Conservation (phyloP, 1,284 basidiomycete species). For the Heterobasidion annosum region DNA sequence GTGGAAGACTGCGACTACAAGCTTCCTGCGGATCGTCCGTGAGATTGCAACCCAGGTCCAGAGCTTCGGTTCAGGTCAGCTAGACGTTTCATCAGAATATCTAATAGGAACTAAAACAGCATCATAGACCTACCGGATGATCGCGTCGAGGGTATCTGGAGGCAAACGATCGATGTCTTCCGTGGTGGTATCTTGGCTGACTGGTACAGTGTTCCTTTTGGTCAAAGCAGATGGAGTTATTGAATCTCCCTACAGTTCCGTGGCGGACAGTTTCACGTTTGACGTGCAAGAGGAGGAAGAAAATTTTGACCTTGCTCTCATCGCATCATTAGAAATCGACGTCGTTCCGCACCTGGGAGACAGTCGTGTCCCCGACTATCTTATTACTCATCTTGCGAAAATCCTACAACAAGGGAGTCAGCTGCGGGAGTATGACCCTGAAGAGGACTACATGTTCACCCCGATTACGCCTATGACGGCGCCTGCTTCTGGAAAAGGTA, state of each 20-base stretch:
- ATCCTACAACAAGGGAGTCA: constrained; percentile 71
- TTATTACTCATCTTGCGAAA: constrained; percentile 64
- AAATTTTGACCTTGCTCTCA: constrained; percentile 79
- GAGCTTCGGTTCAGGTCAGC: constrained; percentile 28
- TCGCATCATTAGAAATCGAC: constrained; percentile 71
- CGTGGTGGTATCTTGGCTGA: constrained; percentile 78
- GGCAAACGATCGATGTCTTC: constrained; percentile 79
- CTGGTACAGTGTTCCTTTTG: constrained; percentile 40
- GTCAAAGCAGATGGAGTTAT: background rate
- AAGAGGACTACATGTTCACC: constrained; percentile 14
- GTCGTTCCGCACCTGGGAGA: constrained; percentile 73
- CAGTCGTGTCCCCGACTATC: constrained; percentile 59
- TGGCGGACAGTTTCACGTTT: constrained; percentile 43
- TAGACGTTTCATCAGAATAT: background rate
- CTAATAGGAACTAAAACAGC: background rate
- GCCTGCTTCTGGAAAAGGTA: background rate
- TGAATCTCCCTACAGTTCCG: constrained; percentile 29
- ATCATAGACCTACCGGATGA: constrained; percentile 45
- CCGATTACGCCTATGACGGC: constrained; percentile 9
- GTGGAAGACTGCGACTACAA: constrained; percentile 84
- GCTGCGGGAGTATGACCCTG: constrained; percentile 40
- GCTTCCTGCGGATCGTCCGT: constrained; percentile 61
- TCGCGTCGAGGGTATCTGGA: constrained; percentile 74
- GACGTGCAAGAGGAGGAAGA: constrained; percentile 76
- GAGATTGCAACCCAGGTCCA: constrained; percentile 48